Conservation (phyloP, 352 stramenopile species). For the Phytophthora macrochlamydospora region DNA sequence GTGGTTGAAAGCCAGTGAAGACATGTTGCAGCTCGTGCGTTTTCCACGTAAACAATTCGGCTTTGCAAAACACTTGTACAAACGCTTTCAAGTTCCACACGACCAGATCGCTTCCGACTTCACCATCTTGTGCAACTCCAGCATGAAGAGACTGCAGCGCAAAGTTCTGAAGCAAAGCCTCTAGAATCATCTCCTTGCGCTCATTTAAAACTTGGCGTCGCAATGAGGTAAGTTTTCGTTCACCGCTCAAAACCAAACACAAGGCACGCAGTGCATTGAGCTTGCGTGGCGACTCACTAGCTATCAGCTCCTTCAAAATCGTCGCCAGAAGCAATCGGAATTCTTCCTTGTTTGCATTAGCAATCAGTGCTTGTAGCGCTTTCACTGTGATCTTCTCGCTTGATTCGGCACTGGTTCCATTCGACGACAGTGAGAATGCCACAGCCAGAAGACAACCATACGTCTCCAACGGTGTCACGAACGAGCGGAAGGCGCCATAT, state of each 20-base stretch:
- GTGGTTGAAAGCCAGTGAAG: slow-evolving; percentile 69
- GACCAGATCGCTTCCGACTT: slow-evolving; percentile 23
- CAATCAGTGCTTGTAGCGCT: slow-evolving; percentile 50
- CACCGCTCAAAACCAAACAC: slow-evolving; percentile 56
- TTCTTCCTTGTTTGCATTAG: slow-evolving; percentile 74
- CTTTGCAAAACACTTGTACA: slow-evolving; percentile 74
- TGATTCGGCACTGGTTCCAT: background rate
- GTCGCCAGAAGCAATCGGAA: slow-evolving; percentile 69
- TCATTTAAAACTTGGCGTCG: slow-evolving; percentile 58
- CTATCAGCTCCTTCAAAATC: slow-evolving; percentile 55
- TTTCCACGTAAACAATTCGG: slow-evolving; percentile 84
- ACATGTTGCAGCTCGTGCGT: slow-evolving; percentile 69
- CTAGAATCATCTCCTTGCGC: slow-evolving; percentile 56
- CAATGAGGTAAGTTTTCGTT: slow-evolving; percentile 61
- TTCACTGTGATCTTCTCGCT: slow-evolving; percentile 17
- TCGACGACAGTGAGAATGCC: slow-evolving; percentile 33
- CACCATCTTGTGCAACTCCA: background rate
- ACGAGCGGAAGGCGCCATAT: slow-evolving; percentile 51
- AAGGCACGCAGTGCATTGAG: slow-evolving; percentile 59
- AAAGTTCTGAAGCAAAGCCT: slow-evolving; percentile 54
- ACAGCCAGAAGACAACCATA: slow-evolving; percentile 72
- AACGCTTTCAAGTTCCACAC: slow-evolving; percentile 69
- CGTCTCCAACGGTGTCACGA: slow-evolving; percentile 50
- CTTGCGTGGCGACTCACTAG: slow-evolving; percentile 44
- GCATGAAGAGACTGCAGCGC: slow-evolving; percentile 33